These are phyloP conservation scores for Juncus effusus DNA, from an alignment of 176 grass and related monocot genomes.

Conservation along the genomic window DNA sequence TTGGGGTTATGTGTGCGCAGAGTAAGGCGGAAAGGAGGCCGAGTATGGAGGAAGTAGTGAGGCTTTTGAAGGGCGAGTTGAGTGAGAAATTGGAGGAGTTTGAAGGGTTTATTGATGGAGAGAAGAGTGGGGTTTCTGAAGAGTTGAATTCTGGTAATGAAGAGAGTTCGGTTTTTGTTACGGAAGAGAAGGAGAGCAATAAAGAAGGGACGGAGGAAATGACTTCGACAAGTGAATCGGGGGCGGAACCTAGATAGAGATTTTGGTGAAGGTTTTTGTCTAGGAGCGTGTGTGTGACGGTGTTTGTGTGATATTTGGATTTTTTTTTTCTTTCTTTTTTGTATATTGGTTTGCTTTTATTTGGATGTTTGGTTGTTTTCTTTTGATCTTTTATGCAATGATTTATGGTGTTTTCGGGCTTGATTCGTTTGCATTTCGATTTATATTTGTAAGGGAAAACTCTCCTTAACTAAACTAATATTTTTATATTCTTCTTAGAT, in stretches of 20 bases:
- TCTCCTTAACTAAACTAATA: no score
- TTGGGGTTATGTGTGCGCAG: slow-evolving; percentile 65
- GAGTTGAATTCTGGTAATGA: slow-evolving; percentile 13
- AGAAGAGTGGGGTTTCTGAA: slow-evolving; percentile 2
- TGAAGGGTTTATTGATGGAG: slow-evolving; percentile 52
- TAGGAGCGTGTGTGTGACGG: background rate
- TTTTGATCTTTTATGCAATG: background rate
- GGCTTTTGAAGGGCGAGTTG: slow-evolving; percentile 66
- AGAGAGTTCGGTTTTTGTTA: slow-evolving; percentile 34
- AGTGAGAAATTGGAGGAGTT: slow-evolving; percentile 52
- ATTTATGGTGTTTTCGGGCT: no score
- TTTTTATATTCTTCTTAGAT: no score
- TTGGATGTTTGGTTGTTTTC: slow-evolving; percentile 7
- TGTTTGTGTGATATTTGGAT: slow-evolving; percentile 7
- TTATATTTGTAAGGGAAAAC: no score
- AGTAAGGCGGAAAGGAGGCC: slow-evolving; percentile 56
- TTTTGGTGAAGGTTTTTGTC: slow-evolving; percentile 2
- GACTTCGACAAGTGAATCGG: slow-evolving; percentile 41
- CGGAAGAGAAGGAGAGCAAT: slow-evolving; percentile 48
- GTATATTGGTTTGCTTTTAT: background rate
- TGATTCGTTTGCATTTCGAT: no score
- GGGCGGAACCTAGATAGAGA: slow-evolving; percentile 46
- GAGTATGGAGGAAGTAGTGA: slow-evolving; percentile 71
- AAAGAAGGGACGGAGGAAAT: slow-evolving; percentile 39
- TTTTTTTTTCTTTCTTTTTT: background rate